Conservation (phyloP, 768 basidiomycete genomes). For the Podaxis sp. region DNA sequence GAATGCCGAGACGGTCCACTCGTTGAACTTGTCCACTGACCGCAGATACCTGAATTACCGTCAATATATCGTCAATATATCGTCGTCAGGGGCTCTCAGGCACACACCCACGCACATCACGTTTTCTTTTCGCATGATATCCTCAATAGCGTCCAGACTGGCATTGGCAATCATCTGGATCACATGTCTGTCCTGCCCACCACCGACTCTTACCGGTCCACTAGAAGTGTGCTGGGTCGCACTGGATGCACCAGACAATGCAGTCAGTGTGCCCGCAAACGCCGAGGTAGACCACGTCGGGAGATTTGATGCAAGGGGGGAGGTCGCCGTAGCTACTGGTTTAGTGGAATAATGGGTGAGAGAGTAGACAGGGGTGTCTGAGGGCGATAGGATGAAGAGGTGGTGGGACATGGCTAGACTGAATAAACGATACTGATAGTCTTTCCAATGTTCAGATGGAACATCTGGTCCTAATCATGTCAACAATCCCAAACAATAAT, state of each 20-base stretch:
- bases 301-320: slow-evolving; percentile 75
- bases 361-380: slow-evolving; percentile 82
- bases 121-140: slow-evolving; percentile 79
- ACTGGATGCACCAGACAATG: slow-evolving; percentile 79
- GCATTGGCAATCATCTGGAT: slow-evolving; percentile 99
- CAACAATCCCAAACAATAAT: slow-evolving; percentile 11
- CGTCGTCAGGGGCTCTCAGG: not conserved
- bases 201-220: slow-evolving; percentile 65
- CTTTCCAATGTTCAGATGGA: not conserved
- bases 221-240: slow-evolving; percentile 65
- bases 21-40: slow-evolving; percentile 95
- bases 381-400: slow-evolving; percentile 79
- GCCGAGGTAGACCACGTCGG: slow-evolving; percentile 91
- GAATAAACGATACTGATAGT: not conserved
- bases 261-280: slow-evolving; percentile 85
- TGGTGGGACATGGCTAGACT: slow-evolving; percentile 70
- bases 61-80: slow-evolving; percentile 11
- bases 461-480: not conserved
- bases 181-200: slow-evolving; percentile 87
- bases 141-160: slow-evolving; percentile 92
- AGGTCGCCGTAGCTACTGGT: slow-evolving; percentile 52
- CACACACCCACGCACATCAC: slow-evolving; percentile 53
- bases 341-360: slow-evolving; percentile 81
- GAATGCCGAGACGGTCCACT: slow-evolving; percentile 97
- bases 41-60: slow-evolving; percentile 77